Conservation (phyloP, 176 grass and related monocot species). For the Musa acuminata region DNA sequence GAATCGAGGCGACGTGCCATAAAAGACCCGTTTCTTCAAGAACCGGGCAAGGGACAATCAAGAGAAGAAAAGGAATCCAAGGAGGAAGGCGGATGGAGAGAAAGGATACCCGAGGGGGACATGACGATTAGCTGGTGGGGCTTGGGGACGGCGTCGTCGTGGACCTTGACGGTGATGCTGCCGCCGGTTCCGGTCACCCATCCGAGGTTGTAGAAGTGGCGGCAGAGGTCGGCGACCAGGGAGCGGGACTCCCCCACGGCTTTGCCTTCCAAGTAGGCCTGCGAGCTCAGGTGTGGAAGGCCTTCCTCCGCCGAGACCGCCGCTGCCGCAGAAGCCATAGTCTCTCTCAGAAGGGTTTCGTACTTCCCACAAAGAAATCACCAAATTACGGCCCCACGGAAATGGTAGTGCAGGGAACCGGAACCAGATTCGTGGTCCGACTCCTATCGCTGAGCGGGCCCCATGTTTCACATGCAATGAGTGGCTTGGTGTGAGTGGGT, state of each 20-base stretch:
- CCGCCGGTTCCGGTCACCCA: conserved; percentile 95
- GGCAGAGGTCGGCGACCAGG: conserved; percentile 83
- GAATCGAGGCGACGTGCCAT: neutral
- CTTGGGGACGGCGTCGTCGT: conserved; percentile 57
- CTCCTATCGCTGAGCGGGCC: too few relatives aligned
- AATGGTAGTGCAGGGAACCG: too few relatives aligned
- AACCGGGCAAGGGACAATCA: neutral
- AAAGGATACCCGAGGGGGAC: conserved; percentile 60
- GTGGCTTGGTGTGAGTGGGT: too few relatives aligned
- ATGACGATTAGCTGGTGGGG: conserved; percentile 80
- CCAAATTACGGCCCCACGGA: too few relatives aligned
- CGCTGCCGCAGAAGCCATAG: conserved; percentile 15
- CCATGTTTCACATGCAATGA: too few relatives aligned
- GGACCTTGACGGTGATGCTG: conserved; percentile 93
- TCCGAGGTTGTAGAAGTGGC: conserved; percentile 77
- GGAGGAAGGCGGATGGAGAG: neutral
- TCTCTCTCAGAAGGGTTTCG: neutral
- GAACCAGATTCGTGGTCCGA: too few relatives aligned
- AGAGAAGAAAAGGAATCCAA: neutral
- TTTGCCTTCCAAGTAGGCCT: conserved; percentile 43
- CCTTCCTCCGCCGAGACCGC: neutral
- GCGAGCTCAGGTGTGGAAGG: conserved; percentile 4
- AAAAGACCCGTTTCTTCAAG: neutral
- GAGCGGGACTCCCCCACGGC: conserved; percentile 59
- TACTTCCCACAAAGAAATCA: too few relatives aligned